Base-by-base conservation (phyloP, 176 grass and related monocot species). In the Oryza meyeriana region DNA sequence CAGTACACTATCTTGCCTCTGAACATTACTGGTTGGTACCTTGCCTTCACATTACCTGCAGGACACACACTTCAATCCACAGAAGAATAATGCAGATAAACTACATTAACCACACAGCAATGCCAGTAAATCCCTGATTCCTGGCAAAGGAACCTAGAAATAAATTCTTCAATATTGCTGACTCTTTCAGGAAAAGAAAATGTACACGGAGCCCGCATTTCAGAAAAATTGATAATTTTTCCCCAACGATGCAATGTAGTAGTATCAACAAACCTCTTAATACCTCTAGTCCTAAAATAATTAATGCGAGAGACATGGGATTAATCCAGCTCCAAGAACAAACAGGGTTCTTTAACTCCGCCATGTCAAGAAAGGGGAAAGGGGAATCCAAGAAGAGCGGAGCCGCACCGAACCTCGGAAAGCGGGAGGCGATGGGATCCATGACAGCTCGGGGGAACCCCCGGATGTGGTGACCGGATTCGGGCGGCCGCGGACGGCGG, bases 1-100 rank as follows among this genome's bases (percentile, higher is more conserved):
- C 91, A 88, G 63, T 99, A 99, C 27, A 95, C 63, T 50, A 95
- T 92, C 16, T 71, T 57, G 14, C 96, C 93, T 0, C 45, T n/a
- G 77, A 95, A 99, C 42, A 65, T 63, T 52, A 99, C 83, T 58
- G 66, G 71, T 16, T 92, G 93, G 65, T 71, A 76, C 24, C 66
- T 95, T 59, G 84, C 65, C 78, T 58, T 73, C 12, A 44, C 71
- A 80, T 77, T 80, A 4, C 44, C 93, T 94, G 81, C 65, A 45
- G 2, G 41, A 85, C 41, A 8, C 22, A 0, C 16, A 25, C 65
- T 30, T 47, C 72, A 72, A 58, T 85, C 22, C 63, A 41, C 14
- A 62, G 17, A 61, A 30, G 47, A 20, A 69, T 39, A 13, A 52
- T 14, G 4, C 24, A 57, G 14, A 83, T 27, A 72, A 71, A 71